Base-by-base conservation (phyloP, 352 stramenopile genomes). In the Phytophthora cactorum region DNA sequence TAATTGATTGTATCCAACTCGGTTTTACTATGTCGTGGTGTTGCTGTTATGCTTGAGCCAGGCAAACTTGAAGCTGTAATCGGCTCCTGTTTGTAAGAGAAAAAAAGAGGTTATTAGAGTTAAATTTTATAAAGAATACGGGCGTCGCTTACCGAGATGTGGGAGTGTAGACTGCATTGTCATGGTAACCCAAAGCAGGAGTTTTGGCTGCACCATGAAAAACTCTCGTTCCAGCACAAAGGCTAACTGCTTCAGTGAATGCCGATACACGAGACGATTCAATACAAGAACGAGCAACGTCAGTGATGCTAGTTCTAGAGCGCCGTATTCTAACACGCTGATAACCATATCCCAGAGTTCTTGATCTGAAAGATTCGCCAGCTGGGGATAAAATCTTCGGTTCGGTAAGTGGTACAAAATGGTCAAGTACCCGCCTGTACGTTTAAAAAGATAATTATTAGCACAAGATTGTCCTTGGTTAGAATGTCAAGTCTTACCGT, bases 351-450 rank as follows among this genome's bases (percentile, higher is more conserved):
- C 0, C 44, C 41, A 52, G 2, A 82, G 36, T 8, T 66, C 28
- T 11, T 52, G 22, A 3, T 49, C 15, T 10, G 39, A 61, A 11
- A 68, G 49, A 56, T 43, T 43, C 2, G 53, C 45, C 3, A 84
- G 34, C 22, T 79, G 66, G 14, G 63, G 50, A 17, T 77, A 76
- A 59, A 65, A 81, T 44, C 12, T 59, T 11, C 66, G 59, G 25
- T 81, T 83, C 0, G 72, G 72, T 1, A 78, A 47, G 34, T 75
- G 50, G 29, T 66, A 79, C 14, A 73, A 27, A 12, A 72, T 69
- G 2, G 52, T 10, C 31, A 77, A 17, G 51, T 77, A 83, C 4
- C 71, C 36, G 12, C 59, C 70, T 74, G 34, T 9, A 43, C 8
- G 6, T 28, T 31, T 39, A 25, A 27, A 17, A 57, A 27, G 34